Conservation (phyloP, 129 eudicot genomes). For the Pulicaria dysenterica region DNA sequence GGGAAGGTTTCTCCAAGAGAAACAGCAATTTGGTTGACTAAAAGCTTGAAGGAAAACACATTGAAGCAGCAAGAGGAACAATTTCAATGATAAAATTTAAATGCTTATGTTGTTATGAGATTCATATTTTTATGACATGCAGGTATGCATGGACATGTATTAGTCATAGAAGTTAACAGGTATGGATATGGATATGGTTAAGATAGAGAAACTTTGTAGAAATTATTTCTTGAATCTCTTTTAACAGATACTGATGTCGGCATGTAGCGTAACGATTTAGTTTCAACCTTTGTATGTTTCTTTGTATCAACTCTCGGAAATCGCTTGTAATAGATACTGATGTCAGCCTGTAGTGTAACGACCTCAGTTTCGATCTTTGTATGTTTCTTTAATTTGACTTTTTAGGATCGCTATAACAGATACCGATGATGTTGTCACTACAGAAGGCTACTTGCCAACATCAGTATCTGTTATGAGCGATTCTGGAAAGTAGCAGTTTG, state of each 20-base stretch:
- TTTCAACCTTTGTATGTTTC: slow-evolving; percentile 11
- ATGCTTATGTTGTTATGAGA: slow-evolving; percentile 1
- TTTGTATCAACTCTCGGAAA: neutral
- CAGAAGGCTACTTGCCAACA: no score
- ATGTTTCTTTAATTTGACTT: slow-evolving; percentile 1
- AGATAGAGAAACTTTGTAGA: slow-evolving; percentile 30
- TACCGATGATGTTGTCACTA: no score
- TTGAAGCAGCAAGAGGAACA: slow-evolving; percentile 73
- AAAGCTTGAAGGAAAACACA: slow-evolving; percentile 82
- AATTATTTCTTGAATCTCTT: slow-evolving; percentile 40
- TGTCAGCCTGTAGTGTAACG: slow-evolving; percentile 30
- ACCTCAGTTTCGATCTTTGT: slow-evolving; percentile 28
- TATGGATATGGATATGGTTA: slow-evolving; percentile 22
- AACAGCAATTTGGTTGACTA: slow-evolving; percentile 95
- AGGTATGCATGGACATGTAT: slow-evolving; percentile 25
- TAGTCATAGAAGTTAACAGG: slow-evolving; percentile 24
- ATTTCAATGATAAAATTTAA: slow-evolving; percentile 32
- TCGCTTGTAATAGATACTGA: neutral
- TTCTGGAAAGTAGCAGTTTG: no score
- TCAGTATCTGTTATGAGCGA: no score
- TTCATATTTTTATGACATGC: slow-evolving; percentile 19
- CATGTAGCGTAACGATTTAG: slow-evolving; percentile 32
- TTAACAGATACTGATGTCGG: slow-evolving; percentile 31
- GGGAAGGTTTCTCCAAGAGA: slow-evolving; percentile 96
- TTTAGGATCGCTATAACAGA: no score